Conservation (phyloP, 306 rosid species). For the Trichosanthes truncata region DNA sequence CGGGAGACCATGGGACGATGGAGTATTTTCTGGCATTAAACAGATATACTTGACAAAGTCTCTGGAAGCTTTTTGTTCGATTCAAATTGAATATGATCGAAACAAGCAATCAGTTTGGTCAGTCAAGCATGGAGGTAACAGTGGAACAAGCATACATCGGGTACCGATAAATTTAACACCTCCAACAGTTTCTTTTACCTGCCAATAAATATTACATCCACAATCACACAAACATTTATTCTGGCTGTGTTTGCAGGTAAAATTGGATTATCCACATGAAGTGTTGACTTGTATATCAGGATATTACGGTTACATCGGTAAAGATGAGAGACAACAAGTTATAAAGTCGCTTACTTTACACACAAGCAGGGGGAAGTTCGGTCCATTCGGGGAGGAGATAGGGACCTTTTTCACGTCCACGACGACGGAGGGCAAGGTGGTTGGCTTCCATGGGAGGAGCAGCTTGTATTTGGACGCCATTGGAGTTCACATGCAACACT, state of each 20-base stretch:
- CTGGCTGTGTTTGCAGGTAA: slow-evolving; percentile 39
- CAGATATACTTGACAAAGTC: slow-evolving; percentile 70
- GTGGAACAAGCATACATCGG: slow-evolving; percentile 51
- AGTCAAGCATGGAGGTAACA: slow-evolving; percentile 71
- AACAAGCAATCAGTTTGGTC: slow-evolving; percentile 90
- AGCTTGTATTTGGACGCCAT: slow-evolving; percentile 85
- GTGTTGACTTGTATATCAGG: slow-evolving; percentile 67
- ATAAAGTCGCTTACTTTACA: slow-evolving; percentile 63
- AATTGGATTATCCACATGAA: slow-evolving; percentile 80
- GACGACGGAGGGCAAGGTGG: slow-evolving; percentile 75
- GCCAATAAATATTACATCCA: not conserved
- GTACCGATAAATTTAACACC: slow-evolving; percentile 11
- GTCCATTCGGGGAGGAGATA: slow-evolving; percentile 82
- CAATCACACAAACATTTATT: not conserved
- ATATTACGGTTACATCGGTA: slow-evolving; percentile 43
- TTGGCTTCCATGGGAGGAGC: slow-evolving; percentile 50
- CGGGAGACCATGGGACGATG: slow-evolving; percentile 92
- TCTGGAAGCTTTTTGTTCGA: slow-evolving; percentile 62
- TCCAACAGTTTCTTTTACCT: not conserved
- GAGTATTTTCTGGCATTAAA: slow-evolving; percentile 70
- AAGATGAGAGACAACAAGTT: slow-evolving; percentile 32
- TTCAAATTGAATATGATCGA: slow-evolving; percentile 84
- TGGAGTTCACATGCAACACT: slow-evolving; percentile 92
- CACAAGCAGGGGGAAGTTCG: slow-evolving; percentile 73
- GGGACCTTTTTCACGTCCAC: slow-evolving; percentile 90